Conservation (phyloP, 2,329 filamentous ascomycete species). For the Ceratocystis huliohia region DNA sequence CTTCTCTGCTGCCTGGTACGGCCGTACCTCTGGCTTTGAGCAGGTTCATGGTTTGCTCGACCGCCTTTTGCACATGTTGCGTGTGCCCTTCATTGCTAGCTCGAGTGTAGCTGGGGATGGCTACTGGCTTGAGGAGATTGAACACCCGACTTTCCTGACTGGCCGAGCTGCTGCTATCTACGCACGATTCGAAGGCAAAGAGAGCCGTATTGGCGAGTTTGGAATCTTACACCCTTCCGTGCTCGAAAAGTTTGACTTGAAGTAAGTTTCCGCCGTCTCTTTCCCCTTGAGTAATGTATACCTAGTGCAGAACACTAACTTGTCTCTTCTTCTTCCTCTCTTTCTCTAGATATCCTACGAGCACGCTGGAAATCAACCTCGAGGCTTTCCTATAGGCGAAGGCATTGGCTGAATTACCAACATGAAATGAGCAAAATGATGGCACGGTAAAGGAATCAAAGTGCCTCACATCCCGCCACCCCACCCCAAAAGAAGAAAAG, state of each 20-base stretch:
- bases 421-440: background rate
- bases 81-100: constrained; percentile 62
- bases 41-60: constrained; percentile 89
- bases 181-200: constrained; percentile 60
- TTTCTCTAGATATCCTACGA: constrained; percentile 64
- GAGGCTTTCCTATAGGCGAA: constrained; percentile 67
- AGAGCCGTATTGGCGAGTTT: constrained; percentile 65
- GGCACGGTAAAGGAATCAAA: constrained; percentile 12
- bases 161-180: constrained; percentile 81
- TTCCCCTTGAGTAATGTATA: background rate
- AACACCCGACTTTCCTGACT: constrained; percentile 82
- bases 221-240: constrained; percentile 90
- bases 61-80: constrained; percentile 83
- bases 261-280: constrained; percentile 35
- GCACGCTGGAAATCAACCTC: constrained; percentile 85
- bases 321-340: constrained; percentile 22
- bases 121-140: constrained; percentile 91
- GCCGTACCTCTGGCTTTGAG: constrained; percentile 89
- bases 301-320: background rate
- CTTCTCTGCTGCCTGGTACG: constrained; percentile 92
- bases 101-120: constrained; percentile 46
- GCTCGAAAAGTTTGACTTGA: constrained; percentile 84
- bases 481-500: constrained; percentile 18
- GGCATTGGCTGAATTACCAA: background rate
- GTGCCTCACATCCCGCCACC: constrained; percentile 4